Base-by-base conservation (phyloP, 2,329 filamentous ascomycete species). In the Epichloe amarillans region DNA sequence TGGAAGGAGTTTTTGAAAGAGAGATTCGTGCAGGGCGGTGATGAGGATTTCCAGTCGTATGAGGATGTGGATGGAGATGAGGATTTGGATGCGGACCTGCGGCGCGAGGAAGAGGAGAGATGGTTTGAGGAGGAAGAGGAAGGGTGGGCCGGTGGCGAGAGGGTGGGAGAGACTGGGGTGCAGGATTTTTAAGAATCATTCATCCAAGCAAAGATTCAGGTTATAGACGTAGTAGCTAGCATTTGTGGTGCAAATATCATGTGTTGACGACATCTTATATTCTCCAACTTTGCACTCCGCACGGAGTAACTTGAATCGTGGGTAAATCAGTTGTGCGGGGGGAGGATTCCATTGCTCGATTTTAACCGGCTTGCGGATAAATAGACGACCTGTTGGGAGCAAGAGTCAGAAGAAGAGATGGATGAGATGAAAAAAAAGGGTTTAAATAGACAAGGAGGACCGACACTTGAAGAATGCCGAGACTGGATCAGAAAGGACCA, bases 121-220 rank as follows among this genome's bases (percentile, higher is more conserved):
- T 95, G 86, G 71, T 90, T 94, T 61, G 86, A 89, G 21, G 80
- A 82, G 5, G 84, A 95, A 70, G 83, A 86, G 58, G 83, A 85
- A 0, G 73, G 74, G 46, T 88, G 83, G 77, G 71, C 76, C 4
- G 36, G 48, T 33, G 70, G 71, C 39, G 73, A 72, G 2, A 65
- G 63, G 12, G 64, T 63, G 6, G 82, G 83, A 3, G 80, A 88
- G 65, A 88, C 84, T 19, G 84, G 84, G 0, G 65, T 88, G 21
- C 84, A 87, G 59, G 84, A 88, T 62, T 88, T 80, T 60, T 88
- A 64, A 75, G 7, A 38, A n/a, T 38, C 36, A n/a, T 38, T 38
- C 36, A n/a, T 38, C 15, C 36, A n/a, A 38, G 36, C 7, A 38
- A n/a, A n/a, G 14, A 38, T 38, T 2, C 6, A n/a, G 15, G 15